These are phyloP conservation scores for Cercophora newfieldiana DNA, from an alignment of 495 filamentous ascomycete genomes.

Conservation along the genomic window DNA sequence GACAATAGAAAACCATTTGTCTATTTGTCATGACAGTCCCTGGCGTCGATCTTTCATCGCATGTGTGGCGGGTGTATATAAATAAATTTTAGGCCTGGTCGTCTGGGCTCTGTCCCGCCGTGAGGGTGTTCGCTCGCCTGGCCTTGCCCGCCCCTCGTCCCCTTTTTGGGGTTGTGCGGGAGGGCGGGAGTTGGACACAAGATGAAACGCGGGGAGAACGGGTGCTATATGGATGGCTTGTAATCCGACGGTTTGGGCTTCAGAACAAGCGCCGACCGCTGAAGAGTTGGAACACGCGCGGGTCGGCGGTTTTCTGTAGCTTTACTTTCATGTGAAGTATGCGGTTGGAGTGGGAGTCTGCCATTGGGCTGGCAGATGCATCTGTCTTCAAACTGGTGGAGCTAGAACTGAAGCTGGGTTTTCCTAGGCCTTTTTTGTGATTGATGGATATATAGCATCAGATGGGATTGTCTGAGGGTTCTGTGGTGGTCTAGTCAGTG, in stretches of 20 bases:
- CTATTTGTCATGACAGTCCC: slow-evolving; percentile 5
- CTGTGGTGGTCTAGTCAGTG: too few relatives aligned
- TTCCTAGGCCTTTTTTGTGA: too few relatives aligned
- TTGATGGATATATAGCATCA: too few relatives aligned
- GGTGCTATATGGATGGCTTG: slow-evolving; percentile 9
- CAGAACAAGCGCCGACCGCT: background rate
- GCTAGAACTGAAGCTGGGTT: too few relatives aligned
- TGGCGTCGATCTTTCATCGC: background rate
- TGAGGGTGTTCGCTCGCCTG: background rate
- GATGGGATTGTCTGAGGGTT: too few relatives aligned
- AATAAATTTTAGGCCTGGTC: background rate
- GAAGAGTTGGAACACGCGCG: slow-evolving; percentile 1
- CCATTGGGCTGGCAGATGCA: background rate
- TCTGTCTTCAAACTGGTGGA: too few relatives aligned
- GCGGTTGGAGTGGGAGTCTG: background rate
- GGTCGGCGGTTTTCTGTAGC: background rate
- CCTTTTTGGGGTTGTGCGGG: background rate
- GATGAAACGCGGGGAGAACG: slow-evolving; percentile 17
- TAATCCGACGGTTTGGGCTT: slow-evolving; percentile 16
- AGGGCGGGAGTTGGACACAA: background rate
- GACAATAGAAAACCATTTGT: background rate
- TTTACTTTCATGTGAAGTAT: background rate
- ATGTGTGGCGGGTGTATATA: background rate
- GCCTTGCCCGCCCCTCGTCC: background rate
- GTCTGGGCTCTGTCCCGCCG: background rate